Evolutionary conservation across 2,329 filamentous ascomycete genomes (phyloP).

Genomic region (Aspergillus sojae): DNA sequence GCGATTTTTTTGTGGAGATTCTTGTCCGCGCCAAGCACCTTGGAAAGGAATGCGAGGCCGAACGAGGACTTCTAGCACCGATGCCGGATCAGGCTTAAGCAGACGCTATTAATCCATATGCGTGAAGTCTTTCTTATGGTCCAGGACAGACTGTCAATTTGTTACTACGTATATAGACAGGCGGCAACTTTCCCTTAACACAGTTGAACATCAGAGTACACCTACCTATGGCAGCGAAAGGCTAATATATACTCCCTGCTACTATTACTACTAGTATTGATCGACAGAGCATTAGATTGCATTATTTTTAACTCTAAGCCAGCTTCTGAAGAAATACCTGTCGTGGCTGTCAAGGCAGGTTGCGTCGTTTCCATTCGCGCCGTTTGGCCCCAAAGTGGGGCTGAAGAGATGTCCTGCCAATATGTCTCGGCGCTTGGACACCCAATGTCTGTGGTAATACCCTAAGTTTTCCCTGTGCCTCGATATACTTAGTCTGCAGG

Average conservation of each 20-base stretch:
- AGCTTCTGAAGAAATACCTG: background rate
- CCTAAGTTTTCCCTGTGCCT: background rate
- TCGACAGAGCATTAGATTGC: background rate
- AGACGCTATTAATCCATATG: background rate
- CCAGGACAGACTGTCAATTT: background rate
- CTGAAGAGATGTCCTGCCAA: background rate
- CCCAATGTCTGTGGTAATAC: constrained; percentile 4
- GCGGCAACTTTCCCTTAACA: background rate
- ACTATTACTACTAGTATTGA: background rate
- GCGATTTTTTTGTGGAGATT: background rate
- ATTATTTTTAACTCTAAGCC: background rate
- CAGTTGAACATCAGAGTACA: background rate
- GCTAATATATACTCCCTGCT: background rate
- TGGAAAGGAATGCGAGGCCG: background rate
- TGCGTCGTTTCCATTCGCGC: constrained; percentile 5
- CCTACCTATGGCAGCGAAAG: background rate
- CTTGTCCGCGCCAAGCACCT: background rate
- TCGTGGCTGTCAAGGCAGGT: background rate
- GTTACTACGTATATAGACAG: background rate
- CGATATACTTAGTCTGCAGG: background rate
- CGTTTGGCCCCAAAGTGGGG: constrained; percentile 3
- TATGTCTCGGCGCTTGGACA: background rate
- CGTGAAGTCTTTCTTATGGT: background rate
- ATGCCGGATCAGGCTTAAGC: background rate
- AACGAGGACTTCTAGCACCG: background rate